Evolutionary conservation across 192 early-diverging fungal genomes (phyloP), one percentile per base, ranked within the genome.

Genomic region (Chytriomyces confervae): DNA sequence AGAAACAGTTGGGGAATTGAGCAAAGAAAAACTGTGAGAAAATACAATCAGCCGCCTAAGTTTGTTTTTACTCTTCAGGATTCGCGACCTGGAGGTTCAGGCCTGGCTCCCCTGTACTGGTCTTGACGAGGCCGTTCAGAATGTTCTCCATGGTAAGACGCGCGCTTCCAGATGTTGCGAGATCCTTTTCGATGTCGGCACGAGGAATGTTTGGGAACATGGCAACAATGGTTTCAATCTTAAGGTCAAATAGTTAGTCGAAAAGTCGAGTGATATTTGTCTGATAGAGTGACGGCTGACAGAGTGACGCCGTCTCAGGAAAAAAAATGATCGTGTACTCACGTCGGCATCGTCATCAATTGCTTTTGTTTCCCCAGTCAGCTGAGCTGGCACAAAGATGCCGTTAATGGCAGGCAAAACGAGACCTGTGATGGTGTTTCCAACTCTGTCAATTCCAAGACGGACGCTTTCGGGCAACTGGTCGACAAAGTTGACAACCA

Each of bases 191-290:
- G 0, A 74, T 74, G 2, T n/a, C 72, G 3, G 9, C 27, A 10
- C 53, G 60, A 8, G 72, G 72, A 74, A 74, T 44, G 62, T 74
- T 61, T 16, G 72, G 72, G 72, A 74, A 74, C 61, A 74, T 74
- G 23, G 53, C 45, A 7, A 45, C 50, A 44, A 74, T 46, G 43
- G 60, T 74, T 27, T 74, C 72, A 46, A 74, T 63, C 45, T 74
- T 5, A 10, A 49, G 50, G 13, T 36, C 36, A 36, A 2, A 1
- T 36, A 36, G 36, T 36, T 36, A 36, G 36, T 36, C 36, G 36
- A 36, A 36, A 36, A 36, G 36, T 36, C 3, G 36, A 36, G 36
- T 36, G 36, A 36, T 36, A 3, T 36, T 36, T 36, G 36, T 36
- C 36, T 36, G 36, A 36, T 36, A 36, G 36, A 36, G 36, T 36